Percentiles rank a stretch among this genome's conserved stretches.
phyloP scores from a whole-genome alignment of 2,329 filamentous ascomycete species.

The Fusarium poae region DNA sequence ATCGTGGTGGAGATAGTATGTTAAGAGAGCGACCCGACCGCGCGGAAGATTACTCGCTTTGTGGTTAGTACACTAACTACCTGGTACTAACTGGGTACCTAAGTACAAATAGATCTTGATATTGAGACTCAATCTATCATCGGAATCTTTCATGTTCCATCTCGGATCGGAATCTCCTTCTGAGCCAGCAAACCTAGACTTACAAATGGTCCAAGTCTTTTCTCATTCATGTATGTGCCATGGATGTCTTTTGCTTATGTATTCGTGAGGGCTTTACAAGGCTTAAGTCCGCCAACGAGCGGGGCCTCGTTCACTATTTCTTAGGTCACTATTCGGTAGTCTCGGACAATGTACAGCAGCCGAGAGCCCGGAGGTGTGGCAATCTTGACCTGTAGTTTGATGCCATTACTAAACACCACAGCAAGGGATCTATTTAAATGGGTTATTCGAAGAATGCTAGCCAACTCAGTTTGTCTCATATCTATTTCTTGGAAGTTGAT shows the following conservation, averaged over 20 bases:
- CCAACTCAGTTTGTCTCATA: background rate
- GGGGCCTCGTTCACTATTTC: slow-evolving; percentile 19
- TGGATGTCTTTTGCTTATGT: slow-evolving; percentile 19
- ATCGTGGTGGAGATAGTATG: slow-evolving; percentile 38
- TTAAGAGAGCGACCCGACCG: slow-evolving; percentile 29
- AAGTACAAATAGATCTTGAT: slow-evolving; percentile 15
- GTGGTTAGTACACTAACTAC: slow-evolving; percentile 20
- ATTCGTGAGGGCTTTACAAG: slow-evolving; percentile 41
- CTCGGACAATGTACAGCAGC: slow-evolving; percentile 38
- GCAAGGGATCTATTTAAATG: background rate
- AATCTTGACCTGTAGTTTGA: slow-evolving; percentile 10
- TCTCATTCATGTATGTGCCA: background rate
- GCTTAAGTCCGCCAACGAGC: slow-evolving; percentile 42
- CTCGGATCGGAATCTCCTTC: background rate
- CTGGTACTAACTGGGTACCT: background rate
- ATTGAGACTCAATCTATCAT: slow-evolving; percentile 6
- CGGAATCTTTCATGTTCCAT: background rate
- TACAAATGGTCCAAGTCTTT: background rate
- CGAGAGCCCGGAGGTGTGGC: slow-evolving; percentile 38
- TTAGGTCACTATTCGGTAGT: slow-evolving; percentile 25
- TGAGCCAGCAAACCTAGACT: background rate
- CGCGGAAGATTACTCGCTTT: slow-evolving; percentile 23
- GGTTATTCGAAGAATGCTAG: background rate
- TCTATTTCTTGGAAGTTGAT: background rate
- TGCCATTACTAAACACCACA: slow-evolving; percentile 15